A percentile compares a stretch with the other conserved stretches of the same genome.
Evolutionary conservation across 1,284 basidiomycete species (phyloP).

Genomic region (Termitomyces sp.): DNA sequence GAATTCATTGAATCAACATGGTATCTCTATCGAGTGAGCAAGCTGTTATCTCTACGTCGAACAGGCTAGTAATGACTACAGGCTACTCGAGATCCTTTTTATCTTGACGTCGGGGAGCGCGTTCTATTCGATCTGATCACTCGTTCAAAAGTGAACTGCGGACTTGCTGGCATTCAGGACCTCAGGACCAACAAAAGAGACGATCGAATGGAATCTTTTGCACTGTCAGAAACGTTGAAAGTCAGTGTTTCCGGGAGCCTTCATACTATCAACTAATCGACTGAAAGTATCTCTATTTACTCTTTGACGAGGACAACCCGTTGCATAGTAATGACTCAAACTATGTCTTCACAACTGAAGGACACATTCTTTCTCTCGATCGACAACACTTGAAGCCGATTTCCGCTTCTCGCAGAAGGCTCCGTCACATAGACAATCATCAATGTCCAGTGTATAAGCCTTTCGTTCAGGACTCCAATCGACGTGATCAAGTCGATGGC

Average conservation of each 20-base stretch:
- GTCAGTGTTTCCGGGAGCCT: conserved; percentile 30
- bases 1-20: conserved; percentile 94
- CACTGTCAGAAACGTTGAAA: conserved; percentile 86
- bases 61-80: conserved; percentile 26
- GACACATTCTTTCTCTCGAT: conserved; percentile 78
- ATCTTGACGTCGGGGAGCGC: conserved; percentile 85
- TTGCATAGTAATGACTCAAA: conserved; percentile 73
- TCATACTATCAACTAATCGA: conserved; percentile 2
- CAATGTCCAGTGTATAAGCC: conserved; percentile 70
- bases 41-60: background rate
- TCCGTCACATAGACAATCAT: conserved; percentile 62
- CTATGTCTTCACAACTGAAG: conserved; percentile 90
- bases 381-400: conserved; percentile 47
- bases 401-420: conserved; percentile 51
- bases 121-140: conserved; percentile 72
- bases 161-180: conserved; percentile 77
- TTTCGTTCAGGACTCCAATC: conserved; percentile 30
- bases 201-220: conserved; percentile 92
- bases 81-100: conserved; percentile 90
- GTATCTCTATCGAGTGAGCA: conserved; percentile 83
- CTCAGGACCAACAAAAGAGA: conserved; percentile 76
- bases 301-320: conserved; percentile 84
- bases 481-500: conserved; percentile 33
- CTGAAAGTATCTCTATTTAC: conserved; percentile 78
- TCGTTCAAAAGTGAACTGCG: conserved; percentile 79